phyloP scores from a whole-genome alignment of 2,329 filamentous ascomycete genomes.

The Colletotrichum destructivum region DNA sequence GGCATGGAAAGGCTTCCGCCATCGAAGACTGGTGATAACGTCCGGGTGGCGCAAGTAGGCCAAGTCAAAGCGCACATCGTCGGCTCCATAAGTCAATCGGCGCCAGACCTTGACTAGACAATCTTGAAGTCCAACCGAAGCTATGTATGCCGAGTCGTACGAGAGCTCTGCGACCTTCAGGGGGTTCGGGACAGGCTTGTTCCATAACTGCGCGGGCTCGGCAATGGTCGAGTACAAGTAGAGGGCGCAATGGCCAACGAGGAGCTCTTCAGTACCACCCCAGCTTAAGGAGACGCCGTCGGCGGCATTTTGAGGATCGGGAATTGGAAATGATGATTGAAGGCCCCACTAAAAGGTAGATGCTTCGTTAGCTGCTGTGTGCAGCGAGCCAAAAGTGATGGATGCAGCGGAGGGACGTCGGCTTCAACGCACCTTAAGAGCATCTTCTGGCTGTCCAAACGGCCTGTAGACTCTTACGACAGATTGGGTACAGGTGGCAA shows the following conservation, averaged over 20 bases:
- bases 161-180: constrained; percentile 84
- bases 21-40: constrained; percentile 85
- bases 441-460: constrained; percentile 77
- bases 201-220: constrained; percentile 77
- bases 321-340: constrained; percentile 72
- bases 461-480: constrained; percentile 85
- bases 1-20: constrained; percentile 83
- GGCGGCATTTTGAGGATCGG: constrained; percentile 53
- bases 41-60: constrained; percentile 90
- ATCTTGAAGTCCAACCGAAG: constrained; percentile 84
- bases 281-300: constrained; percentile 76
- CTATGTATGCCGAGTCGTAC: constrained; percentile 89
- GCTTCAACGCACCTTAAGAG: constrained; percentile 75
- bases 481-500: constrained; percentile 79
- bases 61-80: constrained; percentile 90
- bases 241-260: constrained; percentile 80
- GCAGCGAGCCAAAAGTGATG: background rate
- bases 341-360: constrained; percentile 69
- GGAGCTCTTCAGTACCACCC: constrained; percentile 87
- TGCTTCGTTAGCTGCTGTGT: constrained; percentile 9
- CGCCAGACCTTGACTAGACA: constrained; percentile 94
- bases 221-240: constrained; percentile 74
- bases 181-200: constrained; percentile 79
- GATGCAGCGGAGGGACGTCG: background rate
- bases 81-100: constrained; percentile 84